Evolutionary conservation across 371 early-diverging fungal species (phyloP).

Genomic region (Basidiobolus meristosporus): DNA sequence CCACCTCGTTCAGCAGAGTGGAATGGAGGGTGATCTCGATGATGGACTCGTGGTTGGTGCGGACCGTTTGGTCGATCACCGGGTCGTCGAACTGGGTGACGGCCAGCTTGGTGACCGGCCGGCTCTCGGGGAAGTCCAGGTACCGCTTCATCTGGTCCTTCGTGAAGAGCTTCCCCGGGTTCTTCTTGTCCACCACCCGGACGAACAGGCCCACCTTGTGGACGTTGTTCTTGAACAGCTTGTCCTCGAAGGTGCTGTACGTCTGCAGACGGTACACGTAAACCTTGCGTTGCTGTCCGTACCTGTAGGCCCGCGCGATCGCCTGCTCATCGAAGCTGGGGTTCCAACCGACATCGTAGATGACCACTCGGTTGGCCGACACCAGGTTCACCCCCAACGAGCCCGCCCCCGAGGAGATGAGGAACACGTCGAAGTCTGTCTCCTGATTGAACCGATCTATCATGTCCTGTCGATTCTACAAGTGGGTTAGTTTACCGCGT

Average conservation of each 20-base stretch:
- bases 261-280: conserved; percentile 58
- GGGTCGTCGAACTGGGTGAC: no score
- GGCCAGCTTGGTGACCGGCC: no score
- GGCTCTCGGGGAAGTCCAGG: no score
- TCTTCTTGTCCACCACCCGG: no score
- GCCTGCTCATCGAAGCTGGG: conserved; percentile 87
- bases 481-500: not conserved
- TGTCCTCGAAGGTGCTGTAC: conserved; percentile 30
- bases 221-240: conserved; percentile 20
- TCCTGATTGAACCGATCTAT: conserved; percentile 59
- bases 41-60: no score
- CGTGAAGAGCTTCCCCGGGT: no score
- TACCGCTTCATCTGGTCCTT: no score
- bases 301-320: conserved; percentile 61
- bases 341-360: conserved; percentile 91
- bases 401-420: conserved; percentile 52
- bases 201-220: conserved; percentile 27
- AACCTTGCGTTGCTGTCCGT: conserved; percentile 50
- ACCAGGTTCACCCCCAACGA: conserved; percentile 80
- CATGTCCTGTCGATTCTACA: conserved; percentile 32
- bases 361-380: conserved; percentile 70
- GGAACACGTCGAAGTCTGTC: conserved; percentile 22
- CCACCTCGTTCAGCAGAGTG: no score
- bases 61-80: no score
- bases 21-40: no score